Percentiles rank a stretch among this genome's conserved stretches.
Evolutionary conservation across 1,284 basidiomycete species (phyloP).

Genomic region (Abortiporus biennis): DNA sequence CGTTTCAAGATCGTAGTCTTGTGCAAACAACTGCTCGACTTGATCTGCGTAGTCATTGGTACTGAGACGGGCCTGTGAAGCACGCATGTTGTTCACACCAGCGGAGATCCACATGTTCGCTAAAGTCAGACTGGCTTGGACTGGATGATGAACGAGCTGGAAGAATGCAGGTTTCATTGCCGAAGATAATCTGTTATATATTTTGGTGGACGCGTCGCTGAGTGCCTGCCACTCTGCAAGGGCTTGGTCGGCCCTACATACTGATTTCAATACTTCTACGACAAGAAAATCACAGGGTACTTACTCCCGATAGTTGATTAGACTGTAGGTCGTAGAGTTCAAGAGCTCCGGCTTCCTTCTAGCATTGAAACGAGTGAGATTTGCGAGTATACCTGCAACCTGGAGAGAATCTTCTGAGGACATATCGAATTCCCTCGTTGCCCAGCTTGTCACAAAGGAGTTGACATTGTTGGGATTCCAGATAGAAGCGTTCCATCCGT

Average conservation of each 20-base stretch:
- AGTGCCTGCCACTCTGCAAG: slow-evolving; percentile 43
- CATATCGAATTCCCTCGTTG: slow-evolving; percentile 59
- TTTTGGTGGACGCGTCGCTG: slow-evolving; percentile 40
- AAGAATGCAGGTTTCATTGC: slow-evolving; percentile 54
- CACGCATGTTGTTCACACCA: slow-evolving; percentile 55
- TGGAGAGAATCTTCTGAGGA: slow-evolving; percentile 29
- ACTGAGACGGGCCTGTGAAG: slow-evolving; percentile 57
- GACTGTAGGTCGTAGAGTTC: slow-evolving; percentile 55
- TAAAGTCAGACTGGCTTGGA: slow-evolving; percentile 52
- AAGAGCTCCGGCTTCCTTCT: slow-evolving; percentile 64
- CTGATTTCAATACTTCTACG: neutral
- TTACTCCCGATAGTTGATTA: slow-evolving; percentile 64
- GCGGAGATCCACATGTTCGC: slow-evolving; percentile 51
- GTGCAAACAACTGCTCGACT: slow-evolving; percentile 50
- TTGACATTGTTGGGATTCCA: slow-evolving; percentile 49
- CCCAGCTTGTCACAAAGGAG: slow-evolving; percentile 51
- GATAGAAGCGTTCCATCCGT: slow-evolving; percentile 52
- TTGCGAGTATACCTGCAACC: slow-evolving; percentile 47
- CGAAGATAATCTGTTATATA: slow-evolving; percentile 47
- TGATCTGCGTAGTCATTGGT: slow-evolving; percentile 51
- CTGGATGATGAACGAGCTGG: slow-evolving; percentile 60
- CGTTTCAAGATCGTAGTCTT: slow-evolving; percentile 51
- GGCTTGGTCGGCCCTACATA: slow-evolving; percentile 47
- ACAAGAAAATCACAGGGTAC: slow-evolving; percentile 19
- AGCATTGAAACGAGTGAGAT: slow-evolving; percentile 56